Conservation (phyloP, 164 flowering plant genomes). For the Echeveria elegans region DNA sequence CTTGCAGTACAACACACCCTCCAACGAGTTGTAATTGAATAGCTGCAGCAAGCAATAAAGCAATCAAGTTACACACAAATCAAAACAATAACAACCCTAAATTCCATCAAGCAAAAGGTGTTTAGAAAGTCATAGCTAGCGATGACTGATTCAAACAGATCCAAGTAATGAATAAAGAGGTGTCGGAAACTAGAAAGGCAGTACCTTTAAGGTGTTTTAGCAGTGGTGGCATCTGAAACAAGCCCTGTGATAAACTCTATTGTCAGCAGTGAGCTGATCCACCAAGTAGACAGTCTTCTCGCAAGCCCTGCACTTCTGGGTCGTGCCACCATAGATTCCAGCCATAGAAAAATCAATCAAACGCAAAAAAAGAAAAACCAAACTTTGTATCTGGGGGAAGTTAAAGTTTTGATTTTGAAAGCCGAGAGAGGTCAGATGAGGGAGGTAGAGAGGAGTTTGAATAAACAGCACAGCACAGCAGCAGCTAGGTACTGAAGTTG, state of each 20-base stretch:
- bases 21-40: constrained; percentile 70
- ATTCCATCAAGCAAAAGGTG: background rate
- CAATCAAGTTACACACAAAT: background rate
- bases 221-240: constrained; percentile 93
- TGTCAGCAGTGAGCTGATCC: constrained; percentile 74
- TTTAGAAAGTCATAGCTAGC: background rate
- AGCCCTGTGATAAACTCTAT: constrained; percentile 68
- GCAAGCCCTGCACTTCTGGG: constrained; percentile 77
- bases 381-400: background rate
- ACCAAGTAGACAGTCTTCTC: constrained; percentile 84
- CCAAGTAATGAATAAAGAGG: background rate
- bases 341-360: background rate
- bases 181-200: background rate
- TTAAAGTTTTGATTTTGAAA: background rate
- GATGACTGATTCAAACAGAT: background rate
- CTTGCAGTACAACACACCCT: constrained; percentile 89
- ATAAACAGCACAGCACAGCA: too few relatives aligned
- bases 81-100: background rate
- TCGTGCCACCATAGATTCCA: constrained; percentile 54
- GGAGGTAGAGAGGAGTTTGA: background rate
- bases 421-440: background rate
- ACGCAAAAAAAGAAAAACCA: background rate
- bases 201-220: constrained; percentile 73
- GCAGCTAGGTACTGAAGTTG: too few relatives aligned
- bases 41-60: constrained; percentile 39